phyloP scores from a whole-genome alignment of 192 early-diverging fungal species.

The Tieghemiomyces parasiticus region DNA sequence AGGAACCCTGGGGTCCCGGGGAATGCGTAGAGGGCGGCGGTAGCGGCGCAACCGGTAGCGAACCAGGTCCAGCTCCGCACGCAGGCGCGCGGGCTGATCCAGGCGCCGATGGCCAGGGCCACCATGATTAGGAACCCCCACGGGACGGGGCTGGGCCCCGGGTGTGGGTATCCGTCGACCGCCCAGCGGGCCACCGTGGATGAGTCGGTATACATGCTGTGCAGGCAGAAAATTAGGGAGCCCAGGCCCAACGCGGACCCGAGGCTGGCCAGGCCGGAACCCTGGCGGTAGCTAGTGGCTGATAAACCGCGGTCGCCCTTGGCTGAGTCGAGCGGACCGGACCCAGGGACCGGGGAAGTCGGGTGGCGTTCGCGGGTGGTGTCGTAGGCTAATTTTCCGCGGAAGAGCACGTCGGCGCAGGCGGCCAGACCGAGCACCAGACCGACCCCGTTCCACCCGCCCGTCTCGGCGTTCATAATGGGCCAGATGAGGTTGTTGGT shows the following conservation, averaged over 20 bases:
- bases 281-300: background rate
- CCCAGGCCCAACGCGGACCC: slow-evolving; percentile 44
- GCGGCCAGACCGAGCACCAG: slow-evolving; percentile 45
- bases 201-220: slow-evolving; percentile 62
- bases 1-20: slow-evolving; percentile 45
- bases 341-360: background rate
- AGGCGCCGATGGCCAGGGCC: slow-evolving; percentile 39
- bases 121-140: slow-evolving; percentile 49
- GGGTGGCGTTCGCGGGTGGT: slow-evolving; percentile 10
- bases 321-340: slow-evolving; percentile 6
- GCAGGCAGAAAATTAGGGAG: slow-evolving; percentile 48
- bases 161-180: slow-evolving; percentile 54
- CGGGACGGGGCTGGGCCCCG: slow-evolving; percentile 55
- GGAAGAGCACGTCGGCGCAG: slow-evolving; percentile 34
- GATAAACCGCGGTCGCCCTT: too few relatives aligned
- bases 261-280: slow-evolving; percentile 23
- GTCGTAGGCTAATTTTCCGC: slow-evolving; percentile 15
- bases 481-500: slow-evolving; percentile 73
- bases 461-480: slow-evolving; percentile 58
- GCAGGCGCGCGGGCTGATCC: slow-evolving; percentile 19
- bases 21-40: slow-evolving; percentile 37
- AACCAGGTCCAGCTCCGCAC: slow-evolving; percentile 40
- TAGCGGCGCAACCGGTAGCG: slow-evolving; percentile 31
- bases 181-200: slow-evolving; percentile 61
- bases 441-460: slow-evolving; percentile 53